Percentiles rank a stretch among this genome's conserved stretches.
Conservation (phyloP, 495 filamentous ascomycete species). For the Podospora conica region DNA sequence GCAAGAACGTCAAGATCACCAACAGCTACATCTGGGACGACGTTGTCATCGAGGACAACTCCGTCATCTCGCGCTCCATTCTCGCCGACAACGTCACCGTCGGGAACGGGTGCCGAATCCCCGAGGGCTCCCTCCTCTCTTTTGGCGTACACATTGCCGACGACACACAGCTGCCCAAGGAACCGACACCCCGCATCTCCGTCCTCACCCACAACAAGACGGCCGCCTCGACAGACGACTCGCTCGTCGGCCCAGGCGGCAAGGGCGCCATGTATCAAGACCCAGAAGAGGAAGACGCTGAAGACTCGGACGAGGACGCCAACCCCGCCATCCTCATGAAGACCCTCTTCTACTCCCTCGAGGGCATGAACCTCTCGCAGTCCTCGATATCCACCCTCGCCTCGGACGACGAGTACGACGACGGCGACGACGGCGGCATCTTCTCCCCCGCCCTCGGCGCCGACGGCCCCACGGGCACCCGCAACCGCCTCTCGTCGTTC, state of each 20-base stretch:
- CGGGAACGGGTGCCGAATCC: constrained; percentile 62
- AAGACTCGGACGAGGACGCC: constrained; percentile 46
- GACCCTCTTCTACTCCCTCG: constrained; percentile 61
- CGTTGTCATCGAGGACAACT: constrained; percentile 64
- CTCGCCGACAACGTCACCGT: constrained; percentile 65
- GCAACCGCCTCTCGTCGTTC: constrained; percentile 46
- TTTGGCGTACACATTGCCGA: constrained; percentile 68
- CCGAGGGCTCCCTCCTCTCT: constrained; percentile 70
- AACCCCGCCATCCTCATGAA: constrained; percentile 36
- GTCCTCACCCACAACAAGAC: constrained; percentile 30
- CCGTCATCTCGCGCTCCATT: constrained; percentile 64
- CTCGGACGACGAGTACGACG: constrained; percentile 36
- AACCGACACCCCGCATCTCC: constrained; percentile 31
- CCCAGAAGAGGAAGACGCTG: constrained; percentile 43
- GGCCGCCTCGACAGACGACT: constrained; percentile 45
- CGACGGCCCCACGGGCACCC: constrained; percentile 20
- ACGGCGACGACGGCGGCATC: constrained; percentile 31
- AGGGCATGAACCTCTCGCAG: constrained; percentile 59
- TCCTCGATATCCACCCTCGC: constrained; percentile 67
- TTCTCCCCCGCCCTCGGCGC: constrained; percentile 6
- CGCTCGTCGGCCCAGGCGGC: constrained; percentile 51
- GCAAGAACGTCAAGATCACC: constrained; percentile 70
- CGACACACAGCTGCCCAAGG: constrained; percentile 29
- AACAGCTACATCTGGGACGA: constrained; percentile 90
- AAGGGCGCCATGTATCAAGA: constrained; percentile 47